A percentile compares a stretch with the other conserved stretches of the same genome.
Conservation (phyloP, 2,329 filamentous ascomycete species). For the Nannizziopsis arthrosporioides region DNA sequence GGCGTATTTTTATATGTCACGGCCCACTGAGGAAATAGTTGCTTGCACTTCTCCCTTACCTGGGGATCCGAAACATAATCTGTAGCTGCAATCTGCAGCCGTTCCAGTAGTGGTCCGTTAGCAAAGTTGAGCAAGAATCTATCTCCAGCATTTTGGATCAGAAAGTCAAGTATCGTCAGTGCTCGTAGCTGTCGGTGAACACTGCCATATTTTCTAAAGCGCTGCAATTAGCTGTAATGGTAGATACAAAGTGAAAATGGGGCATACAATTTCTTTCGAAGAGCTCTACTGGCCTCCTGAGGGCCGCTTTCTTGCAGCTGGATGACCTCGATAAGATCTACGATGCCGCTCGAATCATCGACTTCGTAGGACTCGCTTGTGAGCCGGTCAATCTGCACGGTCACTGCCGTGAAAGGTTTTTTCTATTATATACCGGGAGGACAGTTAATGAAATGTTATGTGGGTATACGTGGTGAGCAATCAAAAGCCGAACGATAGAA, state of each 20-base stretch:
- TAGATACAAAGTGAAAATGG: neutral
- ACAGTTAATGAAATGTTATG: neutral
- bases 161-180: slow-evolving; percentile 75
- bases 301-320: slow-evolving; percentile 79
- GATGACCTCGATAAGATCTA: slow-evolving; percentile 88
- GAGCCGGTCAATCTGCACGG: slow-evolving; percentile 79
- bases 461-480: neutral
- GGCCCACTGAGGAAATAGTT: slow-evolving; percentile 79
- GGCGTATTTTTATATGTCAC: slow-evolving; percentile 66
- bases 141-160: slow-evolving; percentile 87
- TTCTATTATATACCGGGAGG: slow-evolving; percentile 35
- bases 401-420: slow-evolving; percentile 88
- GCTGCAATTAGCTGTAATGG: slow-evolving; percentile 10
- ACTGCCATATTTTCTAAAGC: slow-evolving; percentile 68
- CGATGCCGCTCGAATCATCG: slow-evolving; percentile 82
- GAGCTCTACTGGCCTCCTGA: slow-evolving; percentile 75
- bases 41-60: slow-evolving; percentile 78
- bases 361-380: slow-evolving; percentile 83
- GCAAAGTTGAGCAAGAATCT: slow-evolving; percentile 78
- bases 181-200: slow-evolving; percentile 85
- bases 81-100: slow-evolving; percentile 74
- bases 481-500: neutral
- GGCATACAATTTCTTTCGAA: slow-evolving; percentile 81
- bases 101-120: slow-evolving; percentile 83
- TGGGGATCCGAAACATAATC: slow-evolving; percentile 72